Conservation (phyloP, 805 yeast genomes). For the Lipomyces mesembrius region DNA sequence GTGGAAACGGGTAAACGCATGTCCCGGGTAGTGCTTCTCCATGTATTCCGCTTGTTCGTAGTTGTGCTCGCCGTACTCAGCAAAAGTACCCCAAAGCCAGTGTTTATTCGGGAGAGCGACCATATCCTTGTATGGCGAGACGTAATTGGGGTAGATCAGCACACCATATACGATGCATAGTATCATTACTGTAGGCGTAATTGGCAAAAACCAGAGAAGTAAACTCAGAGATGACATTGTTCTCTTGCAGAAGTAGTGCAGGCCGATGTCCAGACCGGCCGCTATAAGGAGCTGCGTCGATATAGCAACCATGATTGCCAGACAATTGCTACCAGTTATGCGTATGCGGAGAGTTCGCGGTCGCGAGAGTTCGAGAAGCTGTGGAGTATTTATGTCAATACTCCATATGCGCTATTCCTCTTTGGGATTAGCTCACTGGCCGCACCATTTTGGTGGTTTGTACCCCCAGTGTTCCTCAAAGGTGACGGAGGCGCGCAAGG, state of each 20-base stretch:
- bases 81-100: slow-evolving; percentile 24
- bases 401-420: too few species aligned
- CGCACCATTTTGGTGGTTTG: too few species aligned
- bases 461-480: too few species aligned
- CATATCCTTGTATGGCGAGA: slow-evolving; percentile 29
- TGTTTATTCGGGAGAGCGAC: slow-evolving; percentile 9
- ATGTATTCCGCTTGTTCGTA: slow-evolving; percentile 21
- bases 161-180: slow-evolving; percentile 8
- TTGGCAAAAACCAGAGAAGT: slow-evolving; percentile 12
- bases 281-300: slow-evolving; percentile 12
- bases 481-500: neutral
- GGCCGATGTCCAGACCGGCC: slow-evolving; percentile 10
- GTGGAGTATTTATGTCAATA: too few species aligned
- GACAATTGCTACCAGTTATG: neutral
- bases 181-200: slow-evolving; percentile 5
- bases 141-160: slow-evolving; percentile 22
- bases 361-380: neutral
- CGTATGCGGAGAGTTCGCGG: neutral
- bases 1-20: slow-evolving; percentile 19
- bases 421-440: too few species aligned
- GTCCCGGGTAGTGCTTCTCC: slow-evolving; percentile 19
- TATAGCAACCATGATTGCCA: slow-evolving; percentile 12
- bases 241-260: slow-evolving; percentile 7
- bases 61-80: slow-evolving; percentile 13
- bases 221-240: slow-evolving; percentile 10